phyloP scores from a whole-genome alignment of 768 basidiomycete species.

The Collybia mongolica region DNA sequence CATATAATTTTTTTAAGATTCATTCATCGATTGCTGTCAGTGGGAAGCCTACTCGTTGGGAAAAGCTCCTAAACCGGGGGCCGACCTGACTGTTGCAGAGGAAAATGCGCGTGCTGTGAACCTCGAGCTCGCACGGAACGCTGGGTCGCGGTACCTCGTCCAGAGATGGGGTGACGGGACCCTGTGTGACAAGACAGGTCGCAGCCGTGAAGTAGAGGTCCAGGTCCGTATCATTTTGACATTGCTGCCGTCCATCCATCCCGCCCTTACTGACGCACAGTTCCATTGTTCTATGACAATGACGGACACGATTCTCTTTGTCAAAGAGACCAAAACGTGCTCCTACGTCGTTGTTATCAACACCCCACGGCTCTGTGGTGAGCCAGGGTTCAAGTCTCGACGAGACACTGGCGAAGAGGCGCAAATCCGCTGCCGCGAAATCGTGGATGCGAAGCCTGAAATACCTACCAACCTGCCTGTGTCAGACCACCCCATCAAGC shows the following conservation, averaged over 20 bases:
- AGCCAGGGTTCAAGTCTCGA: constrained; percentile 87
- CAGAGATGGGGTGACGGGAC: constrained; percentile 93
- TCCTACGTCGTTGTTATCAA: constrained; percentile 93
- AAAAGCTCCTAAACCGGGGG: constrained; percentile 66
- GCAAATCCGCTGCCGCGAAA: constrained; percentile 76
- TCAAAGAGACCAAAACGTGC: constrained; percentile 93
- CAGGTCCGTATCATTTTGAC: constrained; percentile 59
- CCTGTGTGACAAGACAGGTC: constrained; percentile 88
- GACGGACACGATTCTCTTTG: constrained; percentile 85
- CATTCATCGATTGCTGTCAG: constrained; percentile 33
- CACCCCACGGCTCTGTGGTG: constrained; percentile 90
- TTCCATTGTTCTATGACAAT: constrained; percentile 97
- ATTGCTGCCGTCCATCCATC: constrained; percentile 11
- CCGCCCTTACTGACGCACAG: constrained; percentile 35
- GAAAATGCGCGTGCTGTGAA: constrained; percentile 63
- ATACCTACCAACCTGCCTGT: constrained; percentile 35
- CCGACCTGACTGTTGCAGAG: constrained; percentile 65
- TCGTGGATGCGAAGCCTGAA: constrained; percentile 44
- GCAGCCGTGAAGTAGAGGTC: constrained; percentile 87
- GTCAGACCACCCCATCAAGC: constrained; percentile 55
- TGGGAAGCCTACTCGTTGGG: constrained; percentile 81
- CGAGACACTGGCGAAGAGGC: constrained; percentile 66
- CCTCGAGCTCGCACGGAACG: constrained; percentile 71
- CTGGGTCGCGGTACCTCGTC: constrained; percentile 88
- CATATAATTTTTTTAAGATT: constrained; percentile 19